Conservation (phyloP, 2,329 filamentous ascomycete species). For the Blastomyces gilchristii region DNA sequence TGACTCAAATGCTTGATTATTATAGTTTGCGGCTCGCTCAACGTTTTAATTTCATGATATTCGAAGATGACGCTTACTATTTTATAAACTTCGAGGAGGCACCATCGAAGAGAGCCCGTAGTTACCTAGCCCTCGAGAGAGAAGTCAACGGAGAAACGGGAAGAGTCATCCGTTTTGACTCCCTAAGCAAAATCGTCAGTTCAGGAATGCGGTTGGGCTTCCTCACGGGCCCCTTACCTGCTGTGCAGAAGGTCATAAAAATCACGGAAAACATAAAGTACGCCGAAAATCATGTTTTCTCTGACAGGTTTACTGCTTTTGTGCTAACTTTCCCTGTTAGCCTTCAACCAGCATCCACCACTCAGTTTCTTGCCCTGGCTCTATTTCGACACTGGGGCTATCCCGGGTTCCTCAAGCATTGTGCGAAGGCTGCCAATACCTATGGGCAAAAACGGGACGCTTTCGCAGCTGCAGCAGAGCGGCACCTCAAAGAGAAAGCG, state of each 20-base stretch:
- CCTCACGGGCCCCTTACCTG: not conserved
- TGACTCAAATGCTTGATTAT: not conserved
- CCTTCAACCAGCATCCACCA: not conserved
- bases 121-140: not conserved
- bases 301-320: not conserved
- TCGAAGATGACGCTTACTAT: not conserved
- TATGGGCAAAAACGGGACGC: not conserved
- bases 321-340: not conserved
- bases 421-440: not conserved
- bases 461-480: not conserved
- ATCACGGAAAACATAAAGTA: slow-evolving; percentile 2
- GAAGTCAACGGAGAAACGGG: not conserved
- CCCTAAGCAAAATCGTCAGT: not conserved
- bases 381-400: not conserved
- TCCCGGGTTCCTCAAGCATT: not conserved
- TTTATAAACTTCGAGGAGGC: not conserved
- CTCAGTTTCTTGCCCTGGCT: not conserved
- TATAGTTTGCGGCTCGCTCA: not conserved
- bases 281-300: not conserved
- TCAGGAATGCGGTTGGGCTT: not conserved
- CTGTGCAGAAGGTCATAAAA: not conserved
- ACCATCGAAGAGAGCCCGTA: not conserved
- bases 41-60: not conserved
- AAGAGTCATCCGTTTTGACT: not conserved
- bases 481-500: not conserved